A percentile compares a stretch with the other conserved stretches of the same genome.
These are phyloP conservation scores for Macadamia tetraphylla DNA, from an alignment of 164 flowering plant genomes.

Conservation along the genomic window DNA sequence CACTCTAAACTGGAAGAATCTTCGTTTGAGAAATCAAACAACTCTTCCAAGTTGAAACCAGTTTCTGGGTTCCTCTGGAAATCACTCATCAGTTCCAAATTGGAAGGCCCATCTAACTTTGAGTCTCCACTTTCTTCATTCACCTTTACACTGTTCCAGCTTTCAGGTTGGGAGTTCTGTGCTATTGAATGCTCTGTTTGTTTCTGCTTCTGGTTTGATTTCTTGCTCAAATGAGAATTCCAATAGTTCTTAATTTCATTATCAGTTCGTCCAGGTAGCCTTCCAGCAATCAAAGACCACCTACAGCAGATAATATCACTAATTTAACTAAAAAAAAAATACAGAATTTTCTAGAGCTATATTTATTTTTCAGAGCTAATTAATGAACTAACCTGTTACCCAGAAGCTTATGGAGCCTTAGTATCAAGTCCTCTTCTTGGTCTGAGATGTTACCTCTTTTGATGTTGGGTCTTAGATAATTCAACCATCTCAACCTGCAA, in stretches of 20 bases:
- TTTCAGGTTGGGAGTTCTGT: background rate
- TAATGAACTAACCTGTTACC: background rate
- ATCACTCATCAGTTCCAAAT: too few species aligned
- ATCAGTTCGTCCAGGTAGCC: background rate
- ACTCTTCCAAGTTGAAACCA: background rate
- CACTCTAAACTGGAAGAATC: background rate
- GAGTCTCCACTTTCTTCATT: background rate
- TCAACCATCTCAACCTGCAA: background rate
- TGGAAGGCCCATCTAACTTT: too few species aligned
- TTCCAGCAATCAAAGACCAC: slow-evolving; percentile 1
- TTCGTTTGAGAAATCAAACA: background rate
- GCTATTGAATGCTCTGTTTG: background rate
- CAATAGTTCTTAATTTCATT: background rate
- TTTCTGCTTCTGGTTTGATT: background rate
- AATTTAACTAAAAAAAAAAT: background rate
- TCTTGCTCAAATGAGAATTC: slow-evolving; percentile 2
- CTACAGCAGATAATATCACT: background rate
- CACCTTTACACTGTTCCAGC: background rate
- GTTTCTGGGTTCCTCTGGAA: background rate
- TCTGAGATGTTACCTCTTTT: background rate
- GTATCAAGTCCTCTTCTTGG: background rate
- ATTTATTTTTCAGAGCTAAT: background rate
- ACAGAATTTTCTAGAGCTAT: background rate
- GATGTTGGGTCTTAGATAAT: slow-evolving; percentile 1
- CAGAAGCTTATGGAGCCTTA: background rate